phyloP scores from a whole-genome alignment of 2,329 filamentous ascomycete genomes.

The Venturia aucupariae region DNA sequence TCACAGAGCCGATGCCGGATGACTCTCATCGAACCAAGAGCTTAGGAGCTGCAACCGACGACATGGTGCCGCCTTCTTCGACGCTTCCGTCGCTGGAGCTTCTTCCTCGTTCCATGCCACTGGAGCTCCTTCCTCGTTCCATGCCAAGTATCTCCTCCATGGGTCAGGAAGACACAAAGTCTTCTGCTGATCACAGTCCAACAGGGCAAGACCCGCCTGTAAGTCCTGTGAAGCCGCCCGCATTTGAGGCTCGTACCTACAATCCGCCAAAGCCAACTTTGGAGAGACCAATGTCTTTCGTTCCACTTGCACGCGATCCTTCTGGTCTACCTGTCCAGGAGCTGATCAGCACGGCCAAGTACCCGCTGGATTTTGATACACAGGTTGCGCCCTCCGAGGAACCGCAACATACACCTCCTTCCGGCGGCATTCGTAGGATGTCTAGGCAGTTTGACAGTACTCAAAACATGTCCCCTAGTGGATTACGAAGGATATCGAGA shows the following conservation, averaged over 20 bases:
- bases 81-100: not conserved
- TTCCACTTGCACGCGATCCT: conserved; percentile 19
- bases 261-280: conserved; percentile 1
- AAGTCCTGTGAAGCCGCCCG: not conserved
- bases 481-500: not conserved
- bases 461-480: not conserved
- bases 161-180: not conserved
- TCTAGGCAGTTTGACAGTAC: not conserved
- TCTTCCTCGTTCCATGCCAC: not conserved
- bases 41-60: not conserved
- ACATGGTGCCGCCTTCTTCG: not conserved
- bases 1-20: conserved; percentile 5
- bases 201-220: not conserved
- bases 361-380: conserved; percentile 7
- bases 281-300: conserved; percentile 23
- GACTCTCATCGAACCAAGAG: not conserved
- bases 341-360: conserved; percentile 11
- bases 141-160: conserved; percentile 10
- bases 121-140: not conserved
- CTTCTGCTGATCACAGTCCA: conserved; percentile 4
- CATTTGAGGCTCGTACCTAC: not conserved
- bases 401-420: not conserved
- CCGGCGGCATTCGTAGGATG: not conserved
- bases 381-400: not conserved
- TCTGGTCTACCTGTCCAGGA: conserved; percentile 15